Evolutionary conservation across 768 basidiomycete species (phyloP).

Genomic region (Phlegmacium glaucopus): DNA sequence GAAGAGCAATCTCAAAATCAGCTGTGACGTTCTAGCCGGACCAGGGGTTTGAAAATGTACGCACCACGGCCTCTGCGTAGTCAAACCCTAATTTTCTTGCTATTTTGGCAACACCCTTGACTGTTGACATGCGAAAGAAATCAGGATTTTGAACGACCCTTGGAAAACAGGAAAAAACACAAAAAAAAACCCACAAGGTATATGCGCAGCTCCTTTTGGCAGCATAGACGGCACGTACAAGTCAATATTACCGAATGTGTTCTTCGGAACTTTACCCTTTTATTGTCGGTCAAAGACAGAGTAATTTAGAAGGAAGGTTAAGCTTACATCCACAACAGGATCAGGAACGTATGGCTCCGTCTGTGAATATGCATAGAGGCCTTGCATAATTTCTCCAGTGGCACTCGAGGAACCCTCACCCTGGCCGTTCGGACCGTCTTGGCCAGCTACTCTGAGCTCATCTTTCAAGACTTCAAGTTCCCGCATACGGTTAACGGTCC

Average conservation of each 20-base stretch:
- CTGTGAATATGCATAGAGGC: conserved; percentile 80
- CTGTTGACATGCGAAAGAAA: conserved; percentile 39
- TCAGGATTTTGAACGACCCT: not conserved
- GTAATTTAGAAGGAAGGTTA: conserved; percentile 1
- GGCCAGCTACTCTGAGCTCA: conserved; percentile 38
- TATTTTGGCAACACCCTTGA: conserved; percentile 85
- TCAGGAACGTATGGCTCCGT: conserved; percentile 78
- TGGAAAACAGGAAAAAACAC: not conserved
- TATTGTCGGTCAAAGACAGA: too few relatives aligned
- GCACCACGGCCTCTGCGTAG: conserved; percentile 92
- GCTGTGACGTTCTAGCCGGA: too few relatives aligned
- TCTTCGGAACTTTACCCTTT: conserved; percentile 92
- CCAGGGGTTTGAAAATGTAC: conserved; percentile 27
- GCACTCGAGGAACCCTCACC: conserved; percentile 17
- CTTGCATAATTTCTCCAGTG: conserved; percentile 66
- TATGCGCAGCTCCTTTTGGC: conserved; percentile 78
- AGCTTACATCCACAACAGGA: conserved; percentile 79
- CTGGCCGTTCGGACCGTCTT: conserved; percentile 30
- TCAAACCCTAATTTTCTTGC: conserved; percentile 85
- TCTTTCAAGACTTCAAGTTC: conserved; percentile 53
- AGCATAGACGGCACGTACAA: conserved; percentile 95
- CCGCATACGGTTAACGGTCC: conserved; percentile 74
- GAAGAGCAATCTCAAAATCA: not conserved
- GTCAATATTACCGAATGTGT: conserved; percentile 96
- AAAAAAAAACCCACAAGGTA: conserved; percentile 71